Base-by-base conservation (phyloP, 345 rosid species). In the Arabis alpina region DNA sequence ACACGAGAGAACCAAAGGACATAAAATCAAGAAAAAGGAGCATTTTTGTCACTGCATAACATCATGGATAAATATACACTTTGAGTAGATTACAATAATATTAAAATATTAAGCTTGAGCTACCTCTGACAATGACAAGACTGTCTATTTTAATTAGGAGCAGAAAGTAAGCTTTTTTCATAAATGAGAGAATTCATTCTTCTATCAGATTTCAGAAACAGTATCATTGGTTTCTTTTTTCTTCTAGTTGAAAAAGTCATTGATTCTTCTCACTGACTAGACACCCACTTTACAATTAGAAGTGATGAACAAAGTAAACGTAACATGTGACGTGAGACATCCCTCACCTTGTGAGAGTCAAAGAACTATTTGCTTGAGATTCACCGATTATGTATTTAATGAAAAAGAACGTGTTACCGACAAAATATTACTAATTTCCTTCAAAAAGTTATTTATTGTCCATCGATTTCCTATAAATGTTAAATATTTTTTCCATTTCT, bases 21-120 rank as follows among this genome's bases (percentile, higher is more conserved):
- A 65, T 28, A 50, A 82, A 79, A 61, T 68, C 48, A 73, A 77
- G 80, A 55, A 49, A 72, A 82, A 43, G 62, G 72, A 67, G 81
- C 77, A 71, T 65, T 69, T 79, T 73, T 82, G 78, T 81, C 83
- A 45, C 52, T 71, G 60, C 75, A 75, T 39, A 56, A 61, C 76
- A 65, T 69, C 69, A 52, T 66, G 42, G 43, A 54, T 42, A 53
- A 9, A 41, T 16, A 37, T 13, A 41, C 25, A 41, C 25, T 44
- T 68, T 19, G 5, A 68, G 63, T 51, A 30, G 41, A 51, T 66
- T 58, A 19, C n/a, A n/a, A n/a, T 59, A 74, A n/a, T 71, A 49
- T 52, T 14, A 54, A 14, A 54, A 24, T 64, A 51, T 50, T 63
- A 59, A 58, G 60, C 48, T 66, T 53, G 28, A 11, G 10, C 39